Conservation (phyloP, 2,329 filamentous ascomycete species). For the Pleomassaria siparia region DNA sequence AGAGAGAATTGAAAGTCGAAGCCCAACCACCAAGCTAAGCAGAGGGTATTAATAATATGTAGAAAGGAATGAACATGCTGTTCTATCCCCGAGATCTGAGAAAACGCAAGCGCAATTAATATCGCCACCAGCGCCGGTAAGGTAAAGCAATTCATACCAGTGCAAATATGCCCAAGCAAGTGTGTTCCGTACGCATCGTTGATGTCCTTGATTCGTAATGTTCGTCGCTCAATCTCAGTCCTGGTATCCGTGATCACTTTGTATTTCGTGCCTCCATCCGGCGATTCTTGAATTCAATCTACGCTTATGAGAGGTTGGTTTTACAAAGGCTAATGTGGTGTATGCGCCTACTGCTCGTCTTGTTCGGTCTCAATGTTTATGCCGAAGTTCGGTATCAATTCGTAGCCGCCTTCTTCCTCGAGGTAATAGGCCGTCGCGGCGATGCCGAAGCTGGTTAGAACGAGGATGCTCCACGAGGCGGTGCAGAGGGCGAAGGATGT, state of each 20-base stretch:
- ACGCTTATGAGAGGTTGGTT: constrained; percentile 19
- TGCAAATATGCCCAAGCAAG: constrained; percentile 1
- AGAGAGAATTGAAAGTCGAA: constrained; percentile 1
- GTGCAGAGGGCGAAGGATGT: constrained; percentile 73
- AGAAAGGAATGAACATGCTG: background rate
- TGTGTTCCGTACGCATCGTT: background rate
- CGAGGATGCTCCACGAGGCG: constrained; percentile 59
- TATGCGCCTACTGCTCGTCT: constrained; percentile 36
- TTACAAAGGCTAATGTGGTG: background rate
- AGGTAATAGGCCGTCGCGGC: constrained; percentile 68
- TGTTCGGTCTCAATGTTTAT: constrained; percentile 25
- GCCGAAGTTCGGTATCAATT: constrained; percentile 62
- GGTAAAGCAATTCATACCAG: constrained; percentile 2
- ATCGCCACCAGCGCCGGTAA: background rate
- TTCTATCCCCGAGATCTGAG: background rate
- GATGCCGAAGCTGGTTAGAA: constrained; percentile 60
- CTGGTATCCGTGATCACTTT: constrained; percentile 37
- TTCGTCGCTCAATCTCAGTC: background rate
- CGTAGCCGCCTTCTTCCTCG: constrained; percentile 82
- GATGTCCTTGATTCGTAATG: background rate
- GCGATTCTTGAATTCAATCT: constrained; percentile 38
- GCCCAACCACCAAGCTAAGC: constrained; percentile 18
- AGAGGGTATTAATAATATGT: constrained; percentile 19
- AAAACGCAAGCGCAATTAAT: background rate
- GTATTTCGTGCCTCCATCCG: too few relatives aligned